A percentile compares a stretch with the other conserved stretches of the same genome.
phyloP scores from a whole-genome alignment of 208 protist genomes.

The Crithidia sp. region DNA sequence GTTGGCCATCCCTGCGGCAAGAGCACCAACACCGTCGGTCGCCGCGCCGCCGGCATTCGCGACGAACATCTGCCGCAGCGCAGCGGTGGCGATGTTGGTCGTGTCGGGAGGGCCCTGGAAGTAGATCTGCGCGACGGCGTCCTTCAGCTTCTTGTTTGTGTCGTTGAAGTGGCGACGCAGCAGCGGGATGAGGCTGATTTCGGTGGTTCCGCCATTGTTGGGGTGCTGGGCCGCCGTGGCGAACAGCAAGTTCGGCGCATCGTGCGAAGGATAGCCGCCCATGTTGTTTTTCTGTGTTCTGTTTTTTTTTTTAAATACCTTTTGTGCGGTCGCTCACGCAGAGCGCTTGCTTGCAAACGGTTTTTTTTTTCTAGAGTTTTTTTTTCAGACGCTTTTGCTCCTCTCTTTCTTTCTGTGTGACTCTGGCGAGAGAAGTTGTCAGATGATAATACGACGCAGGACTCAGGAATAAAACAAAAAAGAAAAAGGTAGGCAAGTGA shows the following conservation, averaged over 20 bases:
- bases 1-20: too few species aligned
- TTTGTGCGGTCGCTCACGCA: not conserved
- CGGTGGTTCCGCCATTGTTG: conserved; percentile 44
- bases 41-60: not conserved
- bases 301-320: not conserved
- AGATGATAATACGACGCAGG: too few species aligned
- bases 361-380: too few species aligned
- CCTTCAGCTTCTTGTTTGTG: conserved; percentile 69
- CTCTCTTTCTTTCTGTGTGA: not conserved
- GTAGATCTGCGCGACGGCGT: conserved; percentile 51
- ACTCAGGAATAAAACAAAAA: too few species aligned
- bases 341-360: too few species aligned
- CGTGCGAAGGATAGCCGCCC: conserved; percentile 88
- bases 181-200: conserved; percentile 83
- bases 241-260: conserved; percentile 80
- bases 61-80: conserved; percentile 24
- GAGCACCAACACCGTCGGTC: too few species aligned
- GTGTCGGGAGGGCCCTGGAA: conserved; percentile 51
- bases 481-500: too few species aligned
- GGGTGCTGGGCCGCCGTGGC: conserved; percentile 72
- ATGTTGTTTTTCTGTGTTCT: conserved; percentile 33
- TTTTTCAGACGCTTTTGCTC: not conserved
- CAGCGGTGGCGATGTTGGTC: conserved; percentile 31
- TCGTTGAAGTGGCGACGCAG: conserved; percentile 89
- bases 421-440: too few species aligned